Evolutionary conservation across 2,329 filamentous ascomycete genomes (phyloP).

Genomic region (Cephalotrichum gorgonifer): DNA sequence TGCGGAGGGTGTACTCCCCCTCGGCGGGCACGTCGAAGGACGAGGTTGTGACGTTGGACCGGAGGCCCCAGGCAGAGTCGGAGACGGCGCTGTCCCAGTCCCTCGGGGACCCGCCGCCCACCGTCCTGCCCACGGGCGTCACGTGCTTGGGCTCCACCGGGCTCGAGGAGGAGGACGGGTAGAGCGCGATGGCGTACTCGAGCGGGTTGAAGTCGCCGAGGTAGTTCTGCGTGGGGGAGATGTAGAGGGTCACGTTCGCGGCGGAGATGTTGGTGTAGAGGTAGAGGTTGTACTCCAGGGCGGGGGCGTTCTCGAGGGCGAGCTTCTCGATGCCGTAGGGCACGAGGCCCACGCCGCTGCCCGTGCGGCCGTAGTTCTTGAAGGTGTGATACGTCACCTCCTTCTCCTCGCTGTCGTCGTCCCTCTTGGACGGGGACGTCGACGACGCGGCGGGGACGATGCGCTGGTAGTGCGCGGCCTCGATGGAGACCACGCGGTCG

Average conservation of each 20-base stretch:
- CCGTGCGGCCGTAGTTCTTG: slow-evolving; percentile 44
- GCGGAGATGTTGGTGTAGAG: slow-evolving; percentile 44
- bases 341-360: slow-evolving; percentile 45
- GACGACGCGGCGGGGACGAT: slow-evolving; percentile 18
- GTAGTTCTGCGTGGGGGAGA: slow-evolving; percentile 44
- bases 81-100: slow-evolving; percentile 33
- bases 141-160: slow-evolving; percentile 22
- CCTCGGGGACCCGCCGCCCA: slow-evolving; percentile 27
- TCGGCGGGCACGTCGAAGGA: slow-evolving; percentile 26
- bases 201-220: slow-evolving; percentile 37
- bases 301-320: slow-evolving; percentile 35
- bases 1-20: slow-evolving; percentile 36
- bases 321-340: slow-evolving; percentile 41
- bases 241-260: slow-evolving; percentile 32
- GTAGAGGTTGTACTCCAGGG: slow-evolving; percentile 51
- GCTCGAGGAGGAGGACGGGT: slow-evolving; percentile 22
- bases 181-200: slow-evolving; percentile 38
- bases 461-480: slow-evolving; percentile 40
- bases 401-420: slow-evolving; percentile 8
- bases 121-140: slow-evolving; percentile 28
- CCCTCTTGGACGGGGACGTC: too few species aligned
- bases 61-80: slow-evolving; percentile 34
- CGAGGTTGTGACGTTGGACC: slow-evolving; percentile 32
- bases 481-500: slow-evolving; percentile 45
- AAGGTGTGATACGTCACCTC: slow-evolving; percentile 40